Evolutionary conservation across 371 early-diverging fungal species (phyloP).

Genomic region (Mucor velutinosus): DNA sequence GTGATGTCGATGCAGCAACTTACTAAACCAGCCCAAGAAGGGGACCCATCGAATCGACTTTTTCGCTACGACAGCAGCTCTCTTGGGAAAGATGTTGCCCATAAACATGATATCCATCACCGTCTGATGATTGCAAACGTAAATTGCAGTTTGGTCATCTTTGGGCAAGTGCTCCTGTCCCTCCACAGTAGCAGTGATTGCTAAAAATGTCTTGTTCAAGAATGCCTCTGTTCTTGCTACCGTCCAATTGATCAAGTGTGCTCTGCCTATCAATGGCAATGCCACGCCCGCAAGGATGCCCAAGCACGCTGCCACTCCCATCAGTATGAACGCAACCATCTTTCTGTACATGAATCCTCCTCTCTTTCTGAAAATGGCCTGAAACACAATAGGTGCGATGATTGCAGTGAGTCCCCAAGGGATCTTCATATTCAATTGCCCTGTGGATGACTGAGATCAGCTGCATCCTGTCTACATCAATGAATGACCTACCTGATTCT

Average conservation of each 20-base stretch:
- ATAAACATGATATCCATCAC: conserved; percentile 78
- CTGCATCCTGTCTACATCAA: neutral
- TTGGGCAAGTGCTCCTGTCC: conserved; percentile 59
- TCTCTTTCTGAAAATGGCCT: conserved; percentile 26
- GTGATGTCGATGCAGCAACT: conserved; percentile 29
- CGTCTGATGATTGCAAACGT: conserved; percentile 88
- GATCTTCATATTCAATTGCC: neutral
- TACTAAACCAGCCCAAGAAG: conserved; percentile 86
- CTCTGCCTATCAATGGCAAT: conserved; percentile 50
- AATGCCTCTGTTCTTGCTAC: conserved; percentile 59
- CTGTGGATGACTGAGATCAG: neutral
- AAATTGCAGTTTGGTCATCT: conserved; percentile 60
- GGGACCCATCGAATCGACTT: conserved; percentile 77
- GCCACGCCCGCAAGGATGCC: conserved; percentile 51
- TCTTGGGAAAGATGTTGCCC: conserved; percentile 71
- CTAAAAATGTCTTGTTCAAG: conserved; percentile 53
- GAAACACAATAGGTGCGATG: conserved; percentile 18
- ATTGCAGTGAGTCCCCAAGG: conserved; percentile 3
- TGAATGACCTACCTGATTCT: conserved; percentile 10
- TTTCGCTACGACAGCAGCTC: conserved; percentile 81
- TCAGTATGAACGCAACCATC: conserved; percentile 22
- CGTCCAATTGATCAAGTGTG: conserved; percentile 61
- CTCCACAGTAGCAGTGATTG: conserved; percentile 62
- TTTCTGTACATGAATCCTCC: conserved; percentile 43
- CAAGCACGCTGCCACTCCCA: conserved; percentile 34